A percentile compares a stretch with the other conserved stretches of the same genome.
Conservation (phyloP, 495 filamentous ascomycete species). For the Neurospora sp. region DNA sequence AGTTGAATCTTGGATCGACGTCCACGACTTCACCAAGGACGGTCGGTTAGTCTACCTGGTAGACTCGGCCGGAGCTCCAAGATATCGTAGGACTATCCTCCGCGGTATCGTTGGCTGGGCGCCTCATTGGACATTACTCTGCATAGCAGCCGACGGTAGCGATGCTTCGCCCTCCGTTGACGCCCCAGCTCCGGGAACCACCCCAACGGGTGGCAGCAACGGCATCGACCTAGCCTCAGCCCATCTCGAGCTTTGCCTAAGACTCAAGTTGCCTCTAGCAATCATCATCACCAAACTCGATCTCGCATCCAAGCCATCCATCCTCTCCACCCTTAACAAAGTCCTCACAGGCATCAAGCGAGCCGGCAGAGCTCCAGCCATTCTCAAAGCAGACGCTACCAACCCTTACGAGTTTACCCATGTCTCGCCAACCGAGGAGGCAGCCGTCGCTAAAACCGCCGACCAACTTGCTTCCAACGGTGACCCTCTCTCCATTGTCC, state of each 20-base stretch:
- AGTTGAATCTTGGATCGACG: slow-evolving; percentile 88
- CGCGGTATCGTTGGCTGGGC: slow-evolving; percentile 90
- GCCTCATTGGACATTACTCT: slow-evolving; percentile 84
- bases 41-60: slow-evolving; percentile 78
- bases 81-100: slow-evolving; percentile 78
- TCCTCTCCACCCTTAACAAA: slow-evolving; percentile 58
- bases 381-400: slow-evolving; percentile 45
- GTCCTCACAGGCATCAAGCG: slow-evolving; percentile 71
- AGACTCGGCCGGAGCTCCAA: slow-evolving; percentile 82
- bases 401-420: slow-evolving; percentile 20
- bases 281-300: slow-evolving; percentile 89
- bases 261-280: slow-evolving; percentile 61
- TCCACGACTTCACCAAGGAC: slow-evolving; percentile 62
- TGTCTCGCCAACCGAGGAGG: slow-evolving; percentile 34
- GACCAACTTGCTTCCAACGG: slow-evolving; percentile 29
- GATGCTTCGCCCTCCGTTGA: slow-evolving; percentile 27
- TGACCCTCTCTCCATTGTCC: slow-evolving; percentile 50
- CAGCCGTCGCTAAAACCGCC: slow-evolving; percentile 42
- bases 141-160: slow-evolving; percentile 74
- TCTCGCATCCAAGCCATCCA: slow-evolving; percentile 58
- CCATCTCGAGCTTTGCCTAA: slow-evolving; percentile 80
- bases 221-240: slow-evolving; percentile 58
- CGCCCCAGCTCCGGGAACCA: slow-evolving; percentile 17
- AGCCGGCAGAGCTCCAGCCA: slow-evolving; percentile 58
- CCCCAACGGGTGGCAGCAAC: slow-evolving; percentile 10